Conservation (phyloP, 768 basidiomycete genomes). For the Pleurotus platypus region DNA sequence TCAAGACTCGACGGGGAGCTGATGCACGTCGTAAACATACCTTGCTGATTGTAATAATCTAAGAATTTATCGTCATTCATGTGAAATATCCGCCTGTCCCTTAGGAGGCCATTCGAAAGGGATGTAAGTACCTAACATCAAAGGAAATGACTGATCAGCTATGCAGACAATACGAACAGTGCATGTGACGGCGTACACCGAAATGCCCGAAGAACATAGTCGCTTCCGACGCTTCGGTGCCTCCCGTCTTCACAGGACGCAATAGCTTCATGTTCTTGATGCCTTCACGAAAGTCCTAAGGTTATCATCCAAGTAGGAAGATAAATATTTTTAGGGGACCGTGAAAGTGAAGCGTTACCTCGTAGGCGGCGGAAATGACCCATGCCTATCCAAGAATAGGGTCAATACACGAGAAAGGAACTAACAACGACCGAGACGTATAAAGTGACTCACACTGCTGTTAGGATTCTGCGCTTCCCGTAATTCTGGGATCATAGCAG, state of each 20-base stretch:
- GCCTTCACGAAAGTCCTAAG: conserved; percentile 26
- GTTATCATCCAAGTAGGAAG: background rate
- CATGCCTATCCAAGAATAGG: conserved; percentile 21
- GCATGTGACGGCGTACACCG: background rate
- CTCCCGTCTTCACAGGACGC: background rate
- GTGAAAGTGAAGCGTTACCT: conserved; percentile 15
- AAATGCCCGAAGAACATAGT: background rate
- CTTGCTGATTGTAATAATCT: background rate
- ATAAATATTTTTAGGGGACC: background rate
- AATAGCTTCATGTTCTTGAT: conserved; percentile 22
- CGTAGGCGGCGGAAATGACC: conserved; percentile 27
- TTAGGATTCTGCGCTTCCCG: background rate
- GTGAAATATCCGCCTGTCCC: conserved; percentile 19
- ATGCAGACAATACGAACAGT: background rate
- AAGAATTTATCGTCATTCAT: background rate
- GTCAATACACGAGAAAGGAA: background rate
- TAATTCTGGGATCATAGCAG: conserved; percentile 1
- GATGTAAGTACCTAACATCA: conserved; percentile 22
- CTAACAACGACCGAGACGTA: no score
- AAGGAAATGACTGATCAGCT: background rate
- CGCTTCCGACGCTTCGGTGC: background rate
- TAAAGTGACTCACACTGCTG: background rate
- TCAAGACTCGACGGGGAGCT: background rate
- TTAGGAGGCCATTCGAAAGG: conserved; percentile 34
- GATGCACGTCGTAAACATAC: background rate